Base-by-base conservation (phyloP, 208 protist genomes). In the Crithidia sp. region DNA sequence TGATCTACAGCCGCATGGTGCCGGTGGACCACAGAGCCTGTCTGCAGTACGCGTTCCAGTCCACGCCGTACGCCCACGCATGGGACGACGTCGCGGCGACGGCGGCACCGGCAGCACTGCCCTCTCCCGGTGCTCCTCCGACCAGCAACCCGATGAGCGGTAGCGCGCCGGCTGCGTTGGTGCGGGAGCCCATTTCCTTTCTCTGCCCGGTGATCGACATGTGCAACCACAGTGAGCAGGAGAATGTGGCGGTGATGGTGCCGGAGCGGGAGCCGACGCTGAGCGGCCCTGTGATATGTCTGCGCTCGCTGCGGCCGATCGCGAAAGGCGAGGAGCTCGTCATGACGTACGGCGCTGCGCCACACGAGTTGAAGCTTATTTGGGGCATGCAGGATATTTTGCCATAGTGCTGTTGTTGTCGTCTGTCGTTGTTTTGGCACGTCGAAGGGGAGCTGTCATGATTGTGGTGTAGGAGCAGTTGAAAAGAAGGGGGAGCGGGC, bases 191-290 rank as follows among this genome's bases (percentile, higher is more conserved):
- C 44, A 86, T 95, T 53, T 82, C 84, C 5, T 93, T 95, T 67
- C 60, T 95, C 39, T 95, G 90, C 67, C 90, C 90, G 5, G 69
- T 95, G 36, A 90, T 95, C 55, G 90, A 95, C 71, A 91, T 95
- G 87, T 93, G 87, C 78, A 95, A 95, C 67, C 90, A 95, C 76
- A 88, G 88, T 64, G 78, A 77, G 12, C 59, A 74, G 13, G 90
- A 95, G 68, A 95, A 95, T 67, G 90, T 95, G n/a, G 90, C 90
- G 4, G 80, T 95, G 37, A 92, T 95, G 88, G 90, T 93, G 41
- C 84, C 84, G 10, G 82, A 81, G 55, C 43, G 63, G 49, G 41
- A 77, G 36, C 53, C 66, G 17, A 36, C 79, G 39, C 58, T 72
- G 61, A 75, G 77, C 36, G 80, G 82, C 2, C 84, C 86, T 7